phyloP scores from a whole-genome alignment of 805 yeast genomes.

The Metschnikowia drakensbergensis region DNA sequence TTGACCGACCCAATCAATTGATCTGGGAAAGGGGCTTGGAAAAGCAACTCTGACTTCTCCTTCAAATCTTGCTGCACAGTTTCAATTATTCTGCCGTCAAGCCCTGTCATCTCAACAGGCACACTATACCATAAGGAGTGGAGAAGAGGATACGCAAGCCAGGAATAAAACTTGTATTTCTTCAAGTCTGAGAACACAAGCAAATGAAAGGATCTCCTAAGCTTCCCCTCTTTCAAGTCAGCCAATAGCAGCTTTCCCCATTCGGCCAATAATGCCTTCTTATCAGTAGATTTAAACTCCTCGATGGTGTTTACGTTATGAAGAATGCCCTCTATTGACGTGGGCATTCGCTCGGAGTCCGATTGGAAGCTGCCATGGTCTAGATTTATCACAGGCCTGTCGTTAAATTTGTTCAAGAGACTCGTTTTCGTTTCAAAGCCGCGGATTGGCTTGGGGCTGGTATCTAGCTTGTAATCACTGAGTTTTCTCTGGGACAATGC shows the following conservation, averaged over 20 bases:
- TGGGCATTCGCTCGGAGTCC: constrained; percentile 5
- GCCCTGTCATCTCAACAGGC: background rate
- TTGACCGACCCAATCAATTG: background rate
- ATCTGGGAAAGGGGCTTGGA: background rate
- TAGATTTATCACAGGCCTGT: constrained; percentile 32
- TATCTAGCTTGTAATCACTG: constrained; percentile 64
- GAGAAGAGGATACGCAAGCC: constrained; percentile 80
- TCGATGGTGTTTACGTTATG: constrained; percentile 79
- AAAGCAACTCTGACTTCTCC: background rate
- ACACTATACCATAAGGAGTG: constrained; percentile 46
- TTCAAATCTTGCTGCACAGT: background rate
- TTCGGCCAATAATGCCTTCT: constrained; percentile 48
- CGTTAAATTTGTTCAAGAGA: constrained; percentile 33
- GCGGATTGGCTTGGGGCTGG: constrained; percentile 37
- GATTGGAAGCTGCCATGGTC: constrained; percentile 31
- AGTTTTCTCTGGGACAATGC: constrained; percentile 69
- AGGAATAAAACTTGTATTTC: constrained; percentile 80
- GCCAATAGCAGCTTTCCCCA: constrained; percentile 29
- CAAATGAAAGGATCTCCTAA: constrained; percentile 33
- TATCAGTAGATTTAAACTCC: constrained; percentile 71
- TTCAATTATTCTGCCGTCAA: background rate
- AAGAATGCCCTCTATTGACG: constrained; percentile 30
- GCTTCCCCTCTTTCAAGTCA: constrained; percentile 19
- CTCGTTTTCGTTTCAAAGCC: constrained; percentile 42
- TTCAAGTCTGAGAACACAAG: constrained; percentile 85